Percentiles rank a stretch among this genome's conserved stretches.
These are phyloP conservation scores for Neurospora sp. DNA, from an alignment of 2,329 filamentous ascomycete species.

Conservation along the genomic window DNA sequence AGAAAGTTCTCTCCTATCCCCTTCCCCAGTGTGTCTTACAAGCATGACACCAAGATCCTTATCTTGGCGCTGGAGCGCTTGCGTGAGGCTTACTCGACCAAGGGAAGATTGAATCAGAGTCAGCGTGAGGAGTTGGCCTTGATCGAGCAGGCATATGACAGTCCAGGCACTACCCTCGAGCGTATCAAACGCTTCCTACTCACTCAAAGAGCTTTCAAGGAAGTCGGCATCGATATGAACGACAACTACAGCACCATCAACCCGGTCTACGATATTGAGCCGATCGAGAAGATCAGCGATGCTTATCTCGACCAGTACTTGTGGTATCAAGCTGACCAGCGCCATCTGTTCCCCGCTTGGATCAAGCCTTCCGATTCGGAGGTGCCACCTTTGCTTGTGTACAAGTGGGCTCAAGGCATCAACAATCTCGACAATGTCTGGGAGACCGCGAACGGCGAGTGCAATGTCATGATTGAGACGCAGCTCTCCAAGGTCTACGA, in stretches of 20 bases:
- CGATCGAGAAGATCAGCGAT: conserved; percentile 98
- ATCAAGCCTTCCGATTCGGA: conserved; percentile 99
- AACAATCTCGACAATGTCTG: conserved; percentile 95
- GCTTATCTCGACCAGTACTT: conserved; percentile 97
- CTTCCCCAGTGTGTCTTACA: conserved; percentile 97
- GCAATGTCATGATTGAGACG: conserved; percentile 97
- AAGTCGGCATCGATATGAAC: conserved; percentile 99
- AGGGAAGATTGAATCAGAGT: conserved; percentile 91
- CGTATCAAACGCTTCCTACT: conserved; percentile 96
- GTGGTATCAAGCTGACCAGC: conserved; percentile 98
- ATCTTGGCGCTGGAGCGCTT: conserved; percentile 90
- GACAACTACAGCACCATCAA: conserved; percentile 99
- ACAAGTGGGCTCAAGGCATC: conserved; percentile 99
- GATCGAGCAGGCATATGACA: conserved; percentile 97
- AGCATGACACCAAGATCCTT: conserved; percentile 97
- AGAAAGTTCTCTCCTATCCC: conserved; percentile 98
- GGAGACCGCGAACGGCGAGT: conserved; percentile 89
- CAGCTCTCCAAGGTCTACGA: conserved; percentile 99
- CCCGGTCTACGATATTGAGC: conserved; percentile 96
- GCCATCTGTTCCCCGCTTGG: conserved; percentile 95
- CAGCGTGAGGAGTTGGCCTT: conserved; percentile 93
- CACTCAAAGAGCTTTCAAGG: conserved; percentile 96
- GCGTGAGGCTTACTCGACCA: conserved; percentile 93
- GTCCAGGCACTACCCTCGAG: conserved; percentile 88
- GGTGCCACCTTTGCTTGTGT: conserved; percentile 84